Percentiles rank a stretch among this genome's conserved stretches.
Conservation (phyloP, 352 stramenopile species). For the Peronospora destructor region DNA sequence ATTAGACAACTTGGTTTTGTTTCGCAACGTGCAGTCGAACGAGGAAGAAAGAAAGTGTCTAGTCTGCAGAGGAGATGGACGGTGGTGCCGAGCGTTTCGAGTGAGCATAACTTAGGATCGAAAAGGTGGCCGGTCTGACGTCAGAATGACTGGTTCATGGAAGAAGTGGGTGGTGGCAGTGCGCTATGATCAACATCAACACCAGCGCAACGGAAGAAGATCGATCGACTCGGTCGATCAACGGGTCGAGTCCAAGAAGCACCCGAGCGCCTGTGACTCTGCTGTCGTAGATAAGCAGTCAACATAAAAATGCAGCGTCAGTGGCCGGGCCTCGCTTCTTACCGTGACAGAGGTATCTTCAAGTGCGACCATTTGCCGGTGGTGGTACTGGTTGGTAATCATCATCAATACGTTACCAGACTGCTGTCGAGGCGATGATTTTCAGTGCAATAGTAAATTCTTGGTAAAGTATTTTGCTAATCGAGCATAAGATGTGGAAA, state of each 20-base stretch:
- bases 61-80: constrained; percentile 7
- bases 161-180: not conserved
- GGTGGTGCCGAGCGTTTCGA: constrained; percentile 16
- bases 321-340: constrained; percentile 3
- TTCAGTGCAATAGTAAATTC: not conserved
- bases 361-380: not conserved
- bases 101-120: constrained; percentile 8
- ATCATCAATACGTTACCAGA: constrained; percentile 1
- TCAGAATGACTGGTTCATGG: not conserved
- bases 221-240: not conserved
- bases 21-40: not conserved
- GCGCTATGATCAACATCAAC: constrained; percentile 7
- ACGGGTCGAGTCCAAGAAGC: not conserved
- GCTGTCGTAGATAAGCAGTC: not conserved
- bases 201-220: not conserved
- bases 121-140: not conserved
- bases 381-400: not conserved
- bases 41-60: not conserved
- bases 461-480: not conserved
- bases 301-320: constrained; percentile 4
- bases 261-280: not conserved
- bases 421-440: constrained; percentile 6
- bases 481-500: not conserved
- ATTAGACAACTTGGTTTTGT: not conserved
- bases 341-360: constrained; percentile 2